Evolutionary conservation across 495 filamentous ascomycete species (phyloP).

Genomic region (Trichoderma asperelloides): DNA sequence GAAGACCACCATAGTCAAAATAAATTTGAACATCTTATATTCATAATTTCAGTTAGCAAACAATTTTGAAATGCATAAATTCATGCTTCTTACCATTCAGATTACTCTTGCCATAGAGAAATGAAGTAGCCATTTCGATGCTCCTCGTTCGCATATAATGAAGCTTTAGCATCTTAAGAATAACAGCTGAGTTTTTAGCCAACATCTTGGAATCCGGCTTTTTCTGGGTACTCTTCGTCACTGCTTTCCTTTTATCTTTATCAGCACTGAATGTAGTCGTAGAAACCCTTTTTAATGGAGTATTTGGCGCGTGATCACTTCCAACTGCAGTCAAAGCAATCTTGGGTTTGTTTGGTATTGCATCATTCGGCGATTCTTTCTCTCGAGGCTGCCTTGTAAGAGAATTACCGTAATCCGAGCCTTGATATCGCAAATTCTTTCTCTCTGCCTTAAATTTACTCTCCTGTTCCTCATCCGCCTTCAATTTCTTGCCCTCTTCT

Average conservation of each 20-base stretch:
- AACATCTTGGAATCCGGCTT: not conserved
- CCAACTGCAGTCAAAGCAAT: not conserved
- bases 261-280: not conserved
- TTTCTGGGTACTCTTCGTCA: not conserved
- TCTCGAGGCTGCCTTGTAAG: not conserved
- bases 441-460: not conserved
- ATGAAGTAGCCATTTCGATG: slow-evolving; percentile 12
- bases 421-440: not conserved
- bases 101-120: slow-evolving; percentile 14
- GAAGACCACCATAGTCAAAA: slow-evolving; percentile 14
- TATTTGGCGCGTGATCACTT: not conserved
- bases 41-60: no score
- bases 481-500: not conserved
- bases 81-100: not conserved
- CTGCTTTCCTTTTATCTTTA: not conserved
- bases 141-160: slow-evolving; percentile 15
- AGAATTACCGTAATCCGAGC: not conserved
- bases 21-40: slow-evolving; percentile 14
- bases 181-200: slow-evolving; percentile 1
- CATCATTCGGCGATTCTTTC: not conserved
- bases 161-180: slow-evolving; percentile 10
- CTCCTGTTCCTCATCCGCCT: not conserved
- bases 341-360: not conserved
- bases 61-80: not conserved
- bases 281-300: not conserved